Evolutionary conservation across 306 rosid species (phyloP).

Genomic region (Trifolium dubium): DNA sequence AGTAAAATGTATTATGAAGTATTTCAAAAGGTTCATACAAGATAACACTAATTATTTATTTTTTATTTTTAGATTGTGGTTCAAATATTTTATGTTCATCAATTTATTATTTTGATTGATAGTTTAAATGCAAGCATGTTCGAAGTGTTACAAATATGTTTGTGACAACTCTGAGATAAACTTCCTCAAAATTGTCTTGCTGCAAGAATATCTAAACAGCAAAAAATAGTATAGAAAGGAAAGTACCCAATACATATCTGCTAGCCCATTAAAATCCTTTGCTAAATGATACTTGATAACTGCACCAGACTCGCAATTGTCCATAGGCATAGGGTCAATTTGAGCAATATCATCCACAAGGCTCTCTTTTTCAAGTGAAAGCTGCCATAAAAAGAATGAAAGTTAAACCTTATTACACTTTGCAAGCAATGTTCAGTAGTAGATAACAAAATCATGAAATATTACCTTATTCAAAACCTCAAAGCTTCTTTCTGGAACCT

Average conservation of each 20-base stretch:
- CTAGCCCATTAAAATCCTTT: slow-evolving; percentile 62
- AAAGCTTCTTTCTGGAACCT: slow-evolving; percentile 50
- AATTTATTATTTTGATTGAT: slow-evolving; percentile 25
- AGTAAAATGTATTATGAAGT: slow-evolving; percentile 22
- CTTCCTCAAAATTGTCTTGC: slow-evolving; percentile 28
- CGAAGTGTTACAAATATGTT: slow-evolving; percentile 20
- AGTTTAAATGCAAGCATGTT: slow-evolving; percentile 21
- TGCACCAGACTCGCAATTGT: slow-evolving; percentile 59
- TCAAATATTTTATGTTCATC: slow-evolving; percentile 18
- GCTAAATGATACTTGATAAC: slow-evolving; percentile 54
- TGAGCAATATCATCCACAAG: slow-evolving; percentile 56
- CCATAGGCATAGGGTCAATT: slow-evolving; percentile 53
- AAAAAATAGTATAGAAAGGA: slow-evolving; percentile 30
- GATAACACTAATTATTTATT: neutral
- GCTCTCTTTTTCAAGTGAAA: slow-evolving; percentile 53
- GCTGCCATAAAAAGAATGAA: slow-evolving; percentile 50
- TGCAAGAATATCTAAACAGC: slow-evolving; percentile 29
- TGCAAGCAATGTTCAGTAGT: slow-evolving; percentile 31
- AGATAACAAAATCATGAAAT: slow-evolving; percentile 39
- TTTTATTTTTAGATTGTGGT: neutral
- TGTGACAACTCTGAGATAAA: slow-evolving; percentile 20
- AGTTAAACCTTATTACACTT: slow-evolving; percentile 41
- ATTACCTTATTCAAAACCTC: slow-evolving; percentile 64
- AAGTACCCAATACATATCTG: slow-evolving; percentile 84
- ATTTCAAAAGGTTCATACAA: slow-evolving; percentile 2